Conservation (phyloP, 495 filamentous ascomycete species). For the Lasiosphaeria ovina region DNA sequence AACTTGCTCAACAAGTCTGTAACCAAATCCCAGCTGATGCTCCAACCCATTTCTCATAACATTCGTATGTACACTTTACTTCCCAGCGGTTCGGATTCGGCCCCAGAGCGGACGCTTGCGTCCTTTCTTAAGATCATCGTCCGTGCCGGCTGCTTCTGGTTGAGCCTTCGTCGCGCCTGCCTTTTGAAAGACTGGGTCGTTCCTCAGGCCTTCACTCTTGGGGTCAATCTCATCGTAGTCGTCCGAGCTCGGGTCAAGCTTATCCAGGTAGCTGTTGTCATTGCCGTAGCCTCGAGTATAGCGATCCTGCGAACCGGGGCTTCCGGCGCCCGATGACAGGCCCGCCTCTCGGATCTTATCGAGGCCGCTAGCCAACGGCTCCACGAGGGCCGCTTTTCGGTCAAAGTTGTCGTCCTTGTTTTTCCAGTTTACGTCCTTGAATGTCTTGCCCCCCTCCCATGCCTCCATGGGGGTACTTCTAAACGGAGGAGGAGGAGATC, state of each 20-base stretch:
- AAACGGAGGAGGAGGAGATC: slow-evolving; percentile 12
- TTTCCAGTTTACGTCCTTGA: slow-evolving; percentile 26
- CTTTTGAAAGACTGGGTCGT: slow-evolving; percentile 26
- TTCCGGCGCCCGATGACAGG: not conserved
- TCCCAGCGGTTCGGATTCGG: slow-evolving; percentile 11
- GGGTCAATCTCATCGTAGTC: slow-evolving; percentile 36
- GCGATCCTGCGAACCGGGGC: not conserved
- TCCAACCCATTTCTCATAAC: not conserved
- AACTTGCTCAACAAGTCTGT: too few relatives aligned
- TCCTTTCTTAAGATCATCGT: slow-evolving; percentile 7
- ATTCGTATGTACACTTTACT: not conserved
- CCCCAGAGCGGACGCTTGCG: slow-evolving; percentile 25
- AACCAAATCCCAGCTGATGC: too few relatives aligned
- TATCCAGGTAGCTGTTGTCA: slow-evolving; percentile 9
- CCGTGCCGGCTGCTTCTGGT: not conserved
- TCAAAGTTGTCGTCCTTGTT: slow-evolving; percentile 11
- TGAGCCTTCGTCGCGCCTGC: slow-evolving; percentile 14
- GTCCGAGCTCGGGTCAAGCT: slow-evolving; percentile 18
- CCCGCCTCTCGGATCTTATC: slow-evolving; percentile 32
- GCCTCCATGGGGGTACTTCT: not conserved
- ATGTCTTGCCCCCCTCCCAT: not conserved
- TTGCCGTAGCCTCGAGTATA: slow-evolving; percentile 8
- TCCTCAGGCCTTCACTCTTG: slow-evolving; percentile 26
- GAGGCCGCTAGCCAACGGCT: slow-evolving; percentile 27
- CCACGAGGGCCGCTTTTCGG: slow-evolving; percentile 27